Evolutionary conservation across 345 rosid genomes (phyloP).

Genomic region (Trapa incisa): DNA sequence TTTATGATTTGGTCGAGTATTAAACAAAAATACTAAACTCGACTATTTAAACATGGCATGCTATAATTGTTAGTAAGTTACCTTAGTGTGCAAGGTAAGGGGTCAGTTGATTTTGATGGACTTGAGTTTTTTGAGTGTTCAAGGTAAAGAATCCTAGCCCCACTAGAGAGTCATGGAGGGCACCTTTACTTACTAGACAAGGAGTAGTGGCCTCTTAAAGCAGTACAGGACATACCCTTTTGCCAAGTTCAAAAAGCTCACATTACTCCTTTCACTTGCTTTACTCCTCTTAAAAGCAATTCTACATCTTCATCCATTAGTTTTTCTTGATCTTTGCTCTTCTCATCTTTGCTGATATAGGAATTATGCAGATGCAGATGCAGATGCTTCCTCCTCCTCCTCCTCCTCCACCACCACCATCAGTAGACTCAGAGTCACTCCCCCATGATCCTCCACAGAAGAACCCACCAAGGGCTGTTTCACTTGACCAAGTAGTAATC

Average conservation of each 20-base stretch:
- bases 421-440: not conserved
- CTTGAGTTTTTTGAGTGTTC: not conserved
- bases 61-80: not conserved
- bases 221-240: slow-evolving; percentile 16
- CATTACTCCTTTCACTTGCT: slow-evolving; percentile 18
- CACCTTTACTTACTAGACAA: not conserved
- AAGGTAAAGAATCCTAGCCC: not conserved
- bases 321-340: slow-evolving; percentile 10
- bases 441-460: not conserved
- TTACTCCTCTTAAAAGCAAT: slow-evolving; percentile 20
- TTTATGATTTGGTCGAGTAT: no score
- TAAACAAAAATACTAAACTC: no score
- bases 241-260: slow-evolving; percentile 18
- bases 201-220: slow-evolving; percentile 10
- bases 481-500: slow-evolving; percentile 1
- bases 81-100: not conserved
- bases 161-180: not conserved
- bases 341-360: not conserved
- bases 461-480: not conserved
- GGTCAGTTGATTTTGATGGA: not conserved
- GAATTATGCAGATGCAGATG: slow-evolving; percentile 17
- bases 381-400: slow-evolving; percentile 12
- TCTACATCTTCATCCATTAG: slow-evolving; percentile 10
- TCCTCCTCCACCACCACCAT: slow-evolving; percentile 14
- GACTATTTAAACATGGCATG: no score